A percentile compares a stretch with the other conserved stretches of the same genome.
Evolutionary conservation across 192 early-diverging fungal genomes (phyloP).

Genomic region (Podila clonocystis): DNA sequence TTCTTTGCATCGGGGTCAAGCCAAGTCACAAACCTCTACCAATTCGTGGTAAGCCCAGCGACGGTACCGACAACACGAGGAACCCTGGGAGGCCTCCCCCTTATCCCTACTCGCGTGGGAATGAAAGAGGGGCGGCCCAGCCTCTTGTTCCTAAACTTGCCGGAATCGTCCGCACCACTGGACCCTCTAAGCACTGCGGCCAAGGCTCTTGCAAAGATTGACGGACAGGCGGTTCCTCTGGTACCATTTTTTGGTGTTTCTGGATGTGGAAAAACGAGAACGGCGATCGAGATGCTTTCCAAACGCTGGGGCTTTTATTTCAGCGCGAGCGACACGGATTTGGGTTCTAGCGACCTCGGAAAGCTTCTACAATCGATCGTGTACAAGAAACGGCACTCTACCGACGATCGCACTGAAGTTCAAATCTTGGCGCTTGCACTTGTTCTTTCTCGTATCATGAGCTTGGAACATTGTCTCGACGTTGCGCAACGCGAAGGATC

Average conservation of each 20-base stretch:
- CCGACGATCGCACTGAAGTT: conserved; percentile 1
- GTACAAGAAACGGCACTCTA: conserved; percentile 10
- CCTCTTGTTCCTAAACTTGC: conserved; percentile 28
- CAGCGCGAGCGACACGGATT: conserved; percentile 16
- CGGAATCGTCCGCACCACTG: conserved; percentile 15
- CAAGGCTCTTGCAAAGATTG: conserved; percentile 9
- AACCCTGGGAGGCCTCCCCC: background rate
- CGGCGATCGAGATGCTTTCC: conserved; percentile 26
- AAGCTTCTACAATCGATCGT: conserved; percentile 3
- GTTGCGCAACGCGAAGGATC: conserved; percentile 14
- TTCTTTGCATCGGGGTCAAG: conserved; percentile 11
- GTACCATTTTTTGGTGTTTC: conserved; percentile 16
- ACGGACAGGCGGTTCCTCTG: conserved; percentile 7
- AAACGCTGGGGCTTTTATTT: conserved; percentile 45
- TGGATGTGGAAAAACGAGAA: conserved; percentile 42
- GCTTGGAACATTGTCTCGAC: conserved; percentile 18
- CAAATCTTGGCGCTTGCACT: conserved; percentile 20
- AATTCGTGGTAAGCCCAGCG: too few relatives aligned
- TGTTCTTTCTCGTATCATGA: conserved; percentile 22
- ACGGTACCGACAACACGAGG: too few relatives aligned
- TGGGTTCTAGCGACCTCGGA: background rate
- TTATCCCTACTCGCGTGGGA: background rate
- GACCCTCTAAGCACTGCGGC: conserved; percentile 22
- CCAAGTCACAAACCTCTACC: conserved; percentile 3
- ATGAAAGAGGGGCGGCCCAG: background rate